Evolutionary conservation across 164 flowering plant species (phyloP).

Genomic region (Stephania cephalantha): DNA sequence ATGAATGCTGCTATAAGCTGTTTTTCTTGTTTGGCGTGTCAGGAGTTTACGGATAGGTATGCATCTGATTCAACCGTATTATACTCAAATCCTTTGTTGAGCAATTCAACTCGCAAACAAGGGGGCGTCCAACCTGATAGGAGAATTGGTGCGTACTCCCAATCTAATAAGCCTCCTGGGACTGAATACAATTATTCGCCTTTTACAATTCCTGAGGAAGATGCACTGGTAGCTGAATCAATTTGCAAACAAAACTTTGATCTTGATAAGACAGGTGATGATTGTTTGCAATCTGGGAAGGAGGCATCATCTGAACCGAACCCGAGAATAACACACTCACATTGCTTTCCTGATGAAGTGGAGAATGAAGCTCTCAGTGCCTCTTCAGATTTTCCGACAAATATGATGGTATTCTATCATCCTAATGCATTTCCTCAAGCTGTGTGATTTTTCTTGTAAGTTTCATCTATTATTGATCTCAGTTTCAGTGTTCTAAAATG

Average conservation of each 20-base stretch:
- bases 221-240: neutral
- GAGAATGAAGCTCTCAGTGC: slow-evolving; percentile 12
- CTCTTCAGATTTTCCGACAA: slow-evolving; percentile 12
- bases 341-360: neutral
- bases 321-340: slow-evolving; percentile 7
- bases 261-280: neutral
- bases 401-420: slow-evolving; percentile 10
- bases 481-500: slow-evolving; percentile 13
- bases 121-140: slow-evolving; percentile 18
- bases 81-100: slow-evolving; percentile 14
- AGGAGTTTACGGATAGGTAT: slow-evolving; percentile 23
- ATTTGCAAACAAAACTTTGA: neutral
- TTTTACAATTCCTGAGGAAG: neutral
- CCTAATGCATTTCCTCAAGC: neutral
- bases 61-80: slow-evolving; percentile 18
- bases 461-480: slow-evolving; percentile 12
- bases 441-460: neutral
- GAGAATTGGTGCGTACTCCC: slow-evolving; percentile 7
- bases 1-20: no score
- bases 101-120: slow-evolving; percentile 11
- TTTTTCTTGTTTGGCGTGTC: slow-evolving; percentile 17
- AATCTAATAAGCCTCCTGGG: slow-evolving; percentile 9
- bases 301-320: slow-evolving; percentile 17
- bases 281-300: neutral
- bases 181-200: slow-evolving; percentile 14